Conservation (phyloP, 805 yeast species). For the Saccharomyces paradoxus region DNA sequence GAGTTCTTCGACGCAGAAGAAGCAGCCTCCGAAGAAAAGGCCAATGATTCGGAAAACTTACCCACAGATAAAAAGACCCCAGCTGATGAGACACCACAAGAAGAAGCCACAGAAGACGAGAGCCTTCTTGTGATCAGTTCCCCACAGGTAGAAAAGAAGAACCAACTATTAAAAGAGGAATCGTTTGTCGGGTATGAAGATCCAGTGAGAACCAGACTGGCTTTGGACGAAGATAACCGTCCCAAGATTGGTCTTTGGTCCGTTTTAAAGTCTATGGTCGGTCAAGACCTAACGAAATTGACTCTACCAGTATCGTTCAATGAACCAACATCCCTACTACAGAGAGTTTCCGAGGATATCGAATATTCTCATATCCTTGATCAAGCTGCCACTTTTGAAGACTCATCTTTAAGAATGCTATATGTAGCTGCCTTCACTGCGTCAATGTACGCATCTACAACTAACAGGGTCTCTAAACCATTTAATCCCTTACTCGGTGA, state of each 20-base stretch:
- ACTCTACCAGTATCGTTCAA: slow-evolving; percentile 94
- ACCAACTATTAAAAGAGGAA: slow-evolving; percentile 30
- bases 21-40: slow-evolving; percentile 1
- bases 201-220: slow-evolving; percentile 60
- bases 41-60: not conserved
- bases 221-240: slow-evolving; percentile 72
- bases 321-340: slow-evolving; percentile 87
- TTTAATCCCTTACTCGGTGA: slow-evolving; percentile 93
- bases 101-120: not conserved
- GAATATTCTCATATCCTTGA: slow-evolving; percentile 77
- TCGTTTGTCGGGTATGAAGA: slow-evolving; percentile 78
- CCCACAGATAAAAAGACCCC: not conserved
- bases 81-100: not conserved
- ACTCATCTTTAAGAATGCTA: slow-evolving; percentile 73
- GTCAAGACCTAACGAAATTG: slow-evolving; percentile 95
- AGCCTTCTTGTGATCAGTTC: slow-evolving; percentile 7
- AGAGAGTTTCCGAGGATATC: slow-evolving; percentile 90
- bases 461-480: slow-evolving; percentile 88
- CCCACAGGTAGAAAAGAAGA: slow-evolving; percentile 23
- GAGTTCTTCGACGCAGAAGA: slow-evolving; percentile 77
- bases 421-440: slow-evolving; percentile 91
- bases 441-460: slow-evolving; percentile 88
- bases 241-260: slow-evolving; percentile 92
- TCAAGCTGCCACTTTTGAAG: slow-evolving; percentile 63
- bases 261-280: slow-evolving; percentile 84